phyloP scores from a whole-genome alignment of 2,329 filamentous ascomycete genomes.

The Fusarium citri region DNA sequence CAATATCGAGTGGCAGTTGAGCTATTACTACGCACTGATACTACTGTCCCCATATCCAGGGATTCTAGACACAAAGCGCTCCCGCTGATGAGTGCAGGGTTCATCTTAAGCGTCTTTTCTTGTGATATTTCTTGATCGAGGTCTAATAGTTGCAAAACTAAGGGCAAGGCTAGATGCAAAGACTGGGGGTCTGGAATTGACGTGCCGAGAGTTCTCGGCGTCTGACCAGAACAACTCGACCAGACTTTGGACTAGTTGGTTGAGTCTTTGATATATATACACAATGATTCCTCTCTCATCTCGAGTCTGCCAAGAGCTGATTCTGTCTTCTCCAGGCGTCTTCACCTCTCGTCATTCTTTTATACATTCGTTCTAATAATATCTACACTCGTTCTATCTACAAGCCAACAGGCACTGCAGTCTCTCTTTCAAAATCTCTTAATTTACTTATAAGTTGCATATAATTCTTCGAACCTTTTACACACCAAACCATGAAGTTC shows the following conservation, averaged over 20 bases:
- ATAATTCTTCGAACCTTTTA: neutral
- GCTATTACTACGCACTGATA: constrained; percentile 9
- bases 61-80: constrained; percentile 21
- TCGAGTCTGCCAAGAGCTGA: neutral
- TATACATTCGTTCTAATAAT: constrained; percentile 6
- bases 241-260: neutral
- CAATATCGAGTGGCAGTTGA: constrained; percentile 3
- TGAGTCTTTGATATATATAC: constrained; percentile 17
- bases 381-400: constrained; percentile 12
- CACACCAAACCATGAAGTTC: constrained; percentile 44
- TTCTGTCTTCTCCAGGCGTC: constrained; percentile 12
- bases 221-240: neutral
- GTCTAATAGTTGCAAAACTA: constrained; percentile 5
- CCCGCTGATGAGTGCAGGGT: constrained; percentile 16
- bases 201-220: constrained; percentile 36
- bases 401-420: constrained; percentile 4
- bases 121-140: constrained; percentile 7
- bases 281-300: neutral
- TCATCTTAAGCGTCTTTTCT: constrained; percentile 7
- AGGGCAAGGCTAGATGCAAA: constrained; percentile 5
- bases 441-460: neutral
- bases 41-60: constrained; percentile 3
- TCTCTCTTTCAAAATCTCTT: constrained; percentile 6
- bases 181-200: constrained; percentile 28
- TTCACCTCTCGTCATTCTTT: constrained; percentile 21